phyloP scores from a whole-genome alignment of 805 yeast genomes.

The Candida lessepsii region DNA sequence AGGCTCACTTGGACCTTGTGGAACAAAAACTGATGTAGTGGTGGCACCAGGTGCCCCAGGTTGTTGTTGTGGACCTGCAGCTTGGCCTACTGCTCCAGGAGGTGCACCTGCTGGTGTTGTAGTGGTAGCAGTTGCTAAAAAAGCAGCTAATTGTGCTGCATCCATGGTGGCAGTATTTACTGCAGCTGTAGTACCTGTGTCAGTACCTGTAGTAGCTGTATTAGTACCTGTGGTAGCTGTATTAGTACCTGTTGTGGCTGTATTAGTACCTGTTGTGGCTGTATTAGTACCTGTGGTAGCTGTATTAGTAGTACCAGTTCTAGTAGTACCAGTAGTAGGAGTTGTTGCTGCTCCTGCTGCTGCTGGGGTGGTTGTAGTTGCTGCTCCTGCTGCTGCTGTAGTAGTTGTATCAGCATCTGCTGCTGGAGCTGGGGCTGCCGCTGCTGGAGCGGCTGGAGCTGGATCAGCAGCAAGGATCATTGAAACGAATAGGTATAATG shows the following conservation, averaged over 20 bases:
- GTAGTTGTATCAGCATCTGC: slow-evolving; percentile 16
- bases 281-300: slow-evolving; percentile 18
- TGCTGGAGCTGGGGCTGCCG: slow-evolving; percentile 17
- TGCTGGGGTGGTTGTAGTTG: slow-evolving; percentile 19
- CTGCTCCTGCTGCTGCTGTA: slow-evolving; percentile 12
- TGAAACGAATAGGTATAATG: neutral
- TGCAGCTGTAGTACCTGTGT: slow-evolving; percentile 18
- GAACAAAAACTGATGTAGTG: slow-evolving; percentile 14
- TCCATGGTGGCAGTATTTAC: slow-evolving; percentile 15
- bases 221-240: slow-evolving; percentile 18
- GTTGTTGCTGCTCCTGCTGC: slow-evolving; percentile 12
- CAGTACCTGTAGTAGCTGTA: slow-evolving; percentile 18
- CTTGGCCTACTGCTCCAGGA: slow-evolving; percentile 13
- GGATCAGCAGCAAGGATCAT: slow-evolving; percentile 13
- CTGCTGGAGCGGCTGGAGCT: slow-evolving; percentile 12
- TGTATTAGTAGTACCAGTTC: slow-evolving; percentile 12
- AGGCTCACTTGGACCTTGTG: slow-evolving; percentile 17
- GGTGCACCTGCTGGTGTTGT: slow-evolving; percentile 13
- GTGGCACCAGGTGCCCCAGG: slow-evolving; percentile 13
- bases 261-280: slow-evolving; percentile 17
- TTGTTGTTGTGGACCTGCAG: slow-evolving; percentile 16
- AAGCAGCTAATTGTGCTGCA: slow-evolving; percentile 11
- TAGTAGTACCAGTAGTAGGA: slow-evolving; percentile 16
- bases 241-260: slow-evolving; percentile 22
- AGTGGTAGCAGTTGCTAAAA: slow-evolving; percentile 13